Conservation (phyloP, 2,329 filamentous ascomycete genomes). For the Sarocladium oryzae region DNA sequence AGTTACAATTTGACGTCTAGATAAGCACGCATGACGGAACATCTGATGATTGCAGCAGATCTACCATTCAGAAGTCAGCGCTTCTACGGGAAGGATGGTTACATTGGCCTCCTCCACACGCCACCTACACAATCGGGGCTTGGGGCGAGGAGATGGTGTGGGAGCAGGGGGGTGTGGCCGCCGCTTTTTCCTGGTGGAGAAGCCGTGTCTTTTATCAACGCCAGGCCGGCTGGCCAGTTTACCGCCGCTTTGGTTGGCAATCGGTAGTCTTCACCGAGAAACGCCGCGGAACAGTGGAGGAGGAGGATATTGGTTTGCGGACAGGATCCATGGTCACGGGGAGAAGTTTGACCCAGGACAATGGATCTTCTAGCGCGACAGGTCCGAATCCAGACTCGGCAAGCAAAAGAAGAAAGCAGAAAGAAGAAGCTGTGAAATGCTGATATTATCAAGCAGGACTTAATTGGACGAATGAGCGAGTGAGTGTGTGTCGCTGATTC, state of each 20-base stretch:
- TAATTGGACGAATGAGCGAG: background rate
- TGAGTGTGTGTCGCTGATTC: background rate
- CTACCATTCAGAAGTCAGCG: background rate
- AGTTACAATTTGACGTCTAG: background rate
- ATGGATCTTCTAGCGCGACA: background rate
- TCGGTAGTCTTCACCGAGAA: too few species aligned
- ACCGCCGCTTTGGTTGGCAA: too few species aligned
- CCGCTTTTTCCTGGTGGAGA: background rate
- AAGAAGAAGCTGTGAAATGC: background rate
- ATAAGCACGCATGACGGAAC: background rate
- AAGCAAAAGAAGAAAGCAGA: too few species aligned
- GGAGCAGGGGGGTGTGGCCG: background rate
- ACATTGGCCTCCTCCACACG: constrained; percentile 5
- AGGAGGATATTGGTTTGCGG: too few species aligned
- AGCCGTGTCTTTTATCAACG: background rate
- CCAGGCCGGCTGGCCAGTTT: too few species aligned
- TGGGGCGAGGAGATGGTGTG: background rate
- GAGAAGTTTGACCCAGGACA: background rate
- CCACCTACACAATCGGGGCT: constrained; percentile 4
- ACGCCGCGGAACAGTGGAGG: too few species aligned
- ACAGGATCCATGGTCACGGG: too few species aligned
- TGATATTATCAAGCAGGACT: background rate
- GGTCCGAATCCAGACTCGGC: too few species aligned
- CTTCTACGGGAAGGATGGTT: constrained; percentile 1
- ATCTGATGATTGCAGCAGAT: background rate